Evolutionary conservation across 225 moss, liverwort and hornwort genomes (phyloP).

Genomic region (Takakia lepidozioides): DNA sequence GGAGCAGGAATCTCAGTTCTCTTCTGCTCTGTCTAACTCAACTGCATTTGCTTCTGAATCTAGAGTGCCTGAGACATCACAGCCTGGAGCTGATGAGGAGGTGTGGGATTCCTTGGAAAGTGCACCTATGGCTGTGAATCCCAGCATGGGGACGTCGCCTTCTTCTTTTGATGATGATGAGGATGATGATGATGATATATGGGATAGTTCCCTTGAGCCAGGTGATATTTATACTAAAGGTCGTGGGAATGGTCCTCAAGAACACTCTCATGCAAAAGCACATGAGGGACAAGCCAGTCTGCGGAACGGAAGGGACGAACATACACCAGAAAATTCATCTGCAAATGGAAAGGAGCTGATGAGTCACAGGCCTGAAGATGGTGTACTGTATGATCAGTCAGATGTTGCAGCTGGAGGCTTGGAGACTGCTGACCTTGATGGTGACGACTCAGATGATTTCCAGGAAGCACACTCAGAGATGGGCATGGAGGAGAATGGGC

Average conservation of each 20-base stretch:
- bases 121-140: slow-evolving; percentile 22
- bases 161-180: slow-evolving; percentile 14
- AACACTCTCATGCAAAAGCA: slow-evolving; percentile 4
- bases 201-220: slow-evolving; percentile 24
- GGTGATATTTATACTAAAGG: slow-evolving; percentile 4
- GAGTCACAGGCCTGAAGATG: not conserved
- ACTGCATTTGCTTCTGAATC: slow-evolving; percentile 19
- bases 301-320: not conserved
- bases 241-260: slow-evolving; percentile 5
- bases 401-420: slow-evolving; percentile 9
- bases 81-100: slow-evolving; percentile 22
- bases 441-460: slow-evolving; percentile 12
- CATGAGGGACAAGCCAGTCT: slow-evolving; percentile 1
- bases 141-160: slow-evolving; percentile 9
- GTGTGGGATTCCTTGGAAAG: slow-evolving; percentile 51
- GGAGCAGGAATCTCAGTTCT: slow-evolving; percentile 16
- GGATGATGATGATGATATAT: slow-evolving; percentile 23
- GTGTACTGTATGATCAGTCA: slow-evolving; percentile 7
- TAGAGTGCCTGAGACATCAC: slow-evolving; percentile 23
- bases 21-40: slow-evolving; percentile 22
- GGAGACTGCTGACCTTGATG: slow-evolving; percentile 15
- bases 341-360: slow-evolving; percentile 4
- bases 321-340: slow-evolving; percentile 3
- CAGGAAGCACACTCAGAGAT: slow-evolving; percentile 20
- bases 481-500: slow-evolving; percentile 22